Evolutionary conservation across 805 yeast genomes (phyloP).

Genomic region (Wickerhamiella allomyrinae): DNA sequence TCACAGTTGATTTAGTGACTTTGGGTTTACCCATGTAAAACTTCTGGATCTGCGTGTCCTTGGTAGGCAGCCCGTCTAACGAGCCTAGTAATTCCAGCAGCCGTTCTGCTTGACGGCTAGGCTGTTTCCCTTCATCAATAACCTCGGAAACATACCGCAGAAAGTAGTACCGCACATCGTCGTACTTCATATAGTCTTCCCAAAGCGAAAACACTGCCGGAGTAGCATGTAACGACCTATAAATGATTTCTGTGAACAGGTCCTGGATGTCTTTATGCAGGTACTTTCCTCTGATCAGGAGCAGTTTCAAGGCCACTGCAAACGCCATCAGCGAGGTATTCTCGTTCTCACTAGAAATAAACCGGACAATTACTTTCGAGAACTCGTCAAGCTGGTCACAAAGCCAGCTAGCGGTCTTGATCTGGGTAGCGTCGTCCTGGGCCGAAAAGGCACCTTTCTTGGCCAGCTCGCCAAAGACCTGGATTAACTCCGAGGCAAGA

Average conservation of each 20-base stretch:
- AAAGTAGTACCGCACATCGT: slow-evolving; percentile 70
- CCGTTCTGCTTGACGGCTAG: slow-evolving; percentile 3
- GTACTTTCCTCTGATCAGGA: slow-evolving; percentile 38
- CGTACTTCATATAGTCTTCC: slow-evolving; percentile 29
- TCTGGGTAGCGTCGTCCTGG: slow-evolving; percentile 41
- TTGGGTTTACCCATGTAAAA: slow-evolving; percentile 14
- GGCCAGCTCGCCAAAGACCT: slow-evolving; percentile 36
- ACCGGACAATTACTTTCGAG: neutral
- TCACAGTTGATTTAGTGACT: slow-evolving; percentile 14
- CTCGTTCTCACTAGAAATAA: neutral
- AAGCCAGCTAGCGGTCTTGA: slow-evolving; percentile 37
- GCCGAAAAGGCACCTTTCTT: slow-evolving; percentile 28
- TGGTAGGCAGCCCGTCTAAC: slow-evolving; percentile 15
- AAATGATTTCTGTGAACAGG: slow-evolving; percentile 32
- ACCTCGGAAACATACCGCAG: slow-evolving; percentile 36
- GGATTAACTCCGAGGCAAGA: slow-evolving; percentile 27
- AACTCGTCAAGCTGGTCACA: slow-evolving; percentile 12
- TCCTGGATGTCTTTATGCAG: slow-evolving; percentile 38
- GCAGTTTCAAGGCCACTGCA: slow-evolving; percentile 37
- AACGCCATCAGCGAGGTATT: slow-evolving; percentile 26
- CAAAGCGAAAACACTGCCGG: slow-evolving; percentile 20
- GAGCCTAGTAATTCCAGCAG: slow-evolving; percentile 13
- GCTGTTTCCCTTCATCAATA: slow-evolving; percentile 22
- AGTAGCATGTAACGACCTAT: slow-evolving; percentile 27
- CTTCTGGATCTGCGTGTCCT: slow-evolving; percentile 13